These are phyloP conservation scores for Babesia divergens DNA, from an alignment of 169 alveolate genomes.

Conservation along the genomic window DNA sequence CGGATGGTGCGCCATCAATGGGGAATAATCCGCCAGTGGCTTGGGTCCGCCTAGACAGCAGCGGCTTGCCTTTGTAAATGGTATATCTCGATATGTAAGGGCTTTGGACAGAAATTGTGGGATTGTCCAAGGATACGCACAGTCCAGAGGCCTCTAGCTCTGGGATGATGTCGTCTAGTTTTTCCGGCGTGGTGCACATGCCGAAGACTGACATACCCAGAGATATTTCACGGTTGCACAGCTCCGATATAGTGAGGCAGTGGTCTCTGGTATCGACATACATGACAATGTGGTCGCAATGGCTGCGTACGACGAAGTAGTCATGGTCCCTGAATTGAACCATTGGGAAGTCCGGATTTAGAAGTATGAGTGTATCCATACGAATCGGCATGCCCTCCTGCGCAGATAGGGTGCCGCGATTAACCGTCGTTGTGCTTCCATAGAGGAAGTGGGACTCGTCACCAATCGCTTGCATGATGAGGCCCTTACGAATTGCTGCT, in stretches of 20 bases:
- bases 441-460: not conserved
- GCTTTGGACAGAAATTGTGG: not conserved
- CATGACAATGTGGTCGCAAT: slow-evolving; percentile 83
- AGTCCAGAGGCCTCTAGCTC: slow-evolving; percentile 9
- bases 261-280: slow-evolving; percentile 82
- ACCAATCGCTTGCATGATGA: not conserved
- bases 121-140: not conserved
- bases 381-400: slow-evolving; percentile 37
- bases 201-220: slow-evolving; percentile 73
- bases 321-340: slow-evolving; percentile 76
- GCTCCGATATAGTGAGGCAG: slow-evolving; percentile 69
- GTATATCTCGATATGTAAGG: slow-evolving; percentile 15
- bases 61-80: slow-evolving; percentile 1
- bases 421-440: not conserved
- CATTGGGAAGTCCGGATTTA: slow-evolving; percentile 81
- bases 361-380: slow-evolving; percentile 74
- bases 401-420: not conserved
- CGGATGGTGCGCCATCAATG: not conserved
- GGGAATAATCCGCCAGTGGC: slow-evolving; percentile 1
- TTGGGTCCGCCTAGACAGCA: not conserved
- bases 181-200: slow-evolving; percentile 51
- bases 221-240: slow-evolving; percentile 68
- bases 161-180: slow-evolving; percentile 11
- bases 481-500: slow-evolving; percentile 38
- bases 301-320: slow-evolving; percentile 76